phyloP scores from a whole-genome alignment of 2,329 filamentous ascomycete species.

The Penicillium janthinellum region DNA sequence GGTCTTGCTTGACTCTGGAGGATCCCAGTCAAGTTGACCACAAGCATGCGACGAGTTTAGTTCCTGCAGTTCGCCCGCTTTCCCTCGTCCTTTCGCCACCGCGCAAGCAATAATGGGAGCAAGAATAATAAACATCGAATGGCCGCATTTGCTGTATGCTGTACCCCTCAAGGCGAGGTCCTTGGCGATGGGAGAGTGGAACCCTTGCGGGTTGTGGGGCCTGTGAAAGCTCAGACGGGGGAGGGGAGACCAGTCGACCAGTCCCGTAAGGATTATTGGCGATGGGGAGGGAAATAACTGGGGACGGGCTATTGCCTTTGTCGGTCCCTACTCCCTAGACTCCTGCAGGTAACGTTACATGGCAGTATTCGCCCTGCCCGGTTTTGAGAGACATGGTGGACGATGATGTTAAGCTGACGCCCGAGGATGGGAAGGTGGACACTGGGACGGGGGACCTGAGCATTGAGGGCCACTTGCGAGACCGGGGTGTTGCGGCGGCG shows the following conservation, averaged over 20 bases:
- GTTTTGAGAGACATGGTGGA: neutral
- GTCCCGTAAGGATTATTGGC: neutral
- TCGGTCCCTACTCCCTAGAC: neutral
- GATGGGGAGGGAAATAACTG: neutral
- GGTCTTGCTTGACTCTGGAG: neutral
- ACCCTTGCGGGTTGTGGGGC: neutral
- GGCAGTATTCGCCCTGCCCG: slow-evolving; percentile 3
- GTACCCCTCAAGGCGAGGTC: neutral
- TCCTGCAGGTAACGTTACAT: slow-evolving; percentile 27
- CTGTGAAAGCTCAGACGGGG: neutral
- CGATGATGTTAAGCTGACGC: slow-evolving; percentile 6
- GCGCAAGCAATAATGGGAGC: neutral
- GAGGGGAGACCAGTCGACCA: neutral
- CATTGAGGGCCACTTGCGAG: neutral
- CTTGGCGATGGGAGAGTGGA: neutral
- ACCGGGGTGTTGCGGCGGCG: neutral
- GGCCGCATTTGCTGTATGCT: neutral
- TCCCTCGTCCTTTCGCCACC: neutral
- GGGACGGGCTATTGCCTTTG: neutral
- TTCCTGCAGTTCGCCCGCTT: slow-evolving; percentile 12
- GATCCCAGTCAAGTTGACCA: slow-evolving; percentile 4
- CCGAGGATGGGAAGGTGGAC: neutral
- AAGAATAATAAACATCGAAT: neutral
- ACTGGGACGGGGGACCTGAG: neutral
- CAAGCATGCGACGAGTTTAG: slow-evolving; percentile 12